phyloP scores from a whole-genome alignment of 2,329 filamentous ascomycete species.

The Aspergillus hiratsukae region DNA sequence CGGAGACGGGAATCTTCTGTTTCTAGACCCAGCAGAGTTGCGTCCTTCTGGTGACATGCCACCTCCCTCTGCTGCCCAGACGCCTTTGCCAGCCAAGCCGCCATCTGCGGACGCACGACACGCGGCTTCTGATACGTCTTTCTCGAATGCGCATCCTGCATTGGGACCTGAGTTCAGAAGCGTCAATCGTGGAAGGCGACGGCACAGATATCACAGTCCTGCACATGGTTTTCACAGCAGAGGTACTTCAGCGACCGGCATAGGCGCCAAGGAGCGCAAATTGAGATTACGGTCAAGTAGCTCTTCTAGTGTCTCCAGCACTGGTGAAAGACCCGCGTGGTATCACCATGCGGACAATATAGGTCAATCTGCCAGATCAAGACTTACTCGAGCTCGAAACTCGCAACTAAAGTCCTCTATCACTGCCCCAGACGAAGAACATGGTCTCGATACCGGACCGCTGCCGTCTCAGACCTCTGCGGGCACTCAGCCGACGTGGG shows the following conservation, averaged over 20 bases:
- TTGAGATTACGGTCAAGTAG: constrained; percentile 50
- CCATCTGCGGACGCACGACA: constrained; percentile 20
- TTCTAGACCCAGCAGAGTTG: constrained; percentile 27
- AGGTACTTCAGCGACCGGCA: constrained; percentile 45
- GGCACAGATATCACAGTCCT: constrained; percentile 57
- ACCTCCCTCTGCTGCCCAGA: constrained; percentile 2
- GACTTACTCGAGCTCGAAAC: not conserved
- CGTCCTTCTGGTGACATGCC: constrained; percentile 12
- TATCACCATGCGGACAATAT: constrained; percentile 2
- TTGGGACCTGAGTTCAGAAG: constrained; percentile 43
- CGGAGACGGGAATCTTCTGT: constrained; percentile 69
- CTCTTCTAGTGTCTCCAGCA: constrained; percentile 56
- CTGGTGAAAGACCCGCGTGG: constrained; percentile 22
- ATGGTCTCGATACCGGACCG: not conserved
- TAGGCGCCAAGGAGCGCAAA: constrained; percentile 51
- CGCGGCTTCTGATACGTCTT: constrained; percentile 23
- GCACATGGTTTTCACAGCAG: constrained; percentile 54
- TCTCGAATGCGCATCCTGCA: constrained; percentile 39
- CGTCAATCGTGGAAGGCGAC: constrained; percentile 53
- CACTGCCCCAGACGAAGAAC: not conserved
- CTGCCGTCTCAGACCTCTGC: not conserved
- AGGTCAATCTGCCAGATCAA: not conserved
- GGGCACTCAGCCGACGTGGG: constrained; percentile 17
- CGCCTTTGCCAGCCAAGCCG: constrained; percentile 18
- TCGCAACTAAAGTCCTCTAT: not conserved